phyloP scores from a whole-genome alignment of 2,329 filamentous ascomycete species.

The Aureobasidium vineae region DNA sequence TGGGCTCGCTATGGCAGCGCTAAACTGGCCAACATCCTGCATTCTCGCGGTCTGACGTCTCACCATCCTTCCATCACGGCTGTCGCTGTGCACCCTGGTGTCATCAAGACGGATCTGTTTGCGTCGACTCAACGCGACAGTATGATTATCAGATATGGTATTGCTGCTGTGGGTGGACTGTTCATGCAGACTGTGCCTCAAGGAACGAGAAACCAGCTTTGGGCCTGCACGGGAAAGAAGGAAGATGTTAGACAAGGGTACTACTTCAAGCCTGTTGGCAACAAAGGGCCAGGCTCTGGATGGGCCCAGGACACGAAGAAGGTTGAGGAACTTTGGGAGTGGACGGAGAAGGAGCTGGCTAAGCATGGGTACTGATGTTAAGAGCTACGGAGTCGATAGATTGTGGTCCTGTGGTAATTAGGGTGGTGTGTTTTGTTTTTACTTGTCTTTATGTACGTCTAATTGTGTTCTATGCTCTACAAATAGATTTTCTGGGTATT shows the following conservation, averaged over 20 bases:
- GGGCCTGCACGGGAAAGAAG: constrained; percentile 41
- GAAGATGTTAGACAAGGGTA: constrained; percentile 43
- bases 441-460: neutral
- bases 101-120: constrained; percentile 49
- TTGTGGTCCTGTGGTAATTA: neutral
- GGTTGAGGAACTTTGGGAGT: constrained; percentile 42
- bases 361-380: constrained; percentile 27
- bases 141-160: constrained; percentile 32
- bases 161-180: constrained; percentile 35
- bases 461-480: neutral
- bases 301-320: constrained; percentile 34
- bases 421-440: neutral
- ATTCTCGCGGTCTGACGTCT: constrained; percentile 44
- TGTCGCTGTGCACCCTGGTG: constrained; percentile 51
- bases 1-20: constrained; percentile 49
- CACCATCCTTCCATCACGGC: constrained; percentile 48
- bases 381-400: no score
- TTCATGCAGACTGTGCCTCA: constrained; percentile 31
- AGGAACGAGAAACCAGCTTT: constrained; percentile 46
- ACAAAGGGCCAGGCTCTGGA: constrained; percentile 30
- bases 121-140: constrained; percentile 32
- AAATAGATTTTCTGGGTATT: no score
- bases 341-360: constrained; percentile 35
- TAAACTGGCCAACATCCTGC: constrained; percentile 54
- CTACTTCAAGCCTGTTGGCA: constrained; percentile 47